Percentiles rank a stretch among this genome's conserved stretches.
Conservation (phyloP, 805 yeast species). For the Millerozyma acaciae region DNA sequence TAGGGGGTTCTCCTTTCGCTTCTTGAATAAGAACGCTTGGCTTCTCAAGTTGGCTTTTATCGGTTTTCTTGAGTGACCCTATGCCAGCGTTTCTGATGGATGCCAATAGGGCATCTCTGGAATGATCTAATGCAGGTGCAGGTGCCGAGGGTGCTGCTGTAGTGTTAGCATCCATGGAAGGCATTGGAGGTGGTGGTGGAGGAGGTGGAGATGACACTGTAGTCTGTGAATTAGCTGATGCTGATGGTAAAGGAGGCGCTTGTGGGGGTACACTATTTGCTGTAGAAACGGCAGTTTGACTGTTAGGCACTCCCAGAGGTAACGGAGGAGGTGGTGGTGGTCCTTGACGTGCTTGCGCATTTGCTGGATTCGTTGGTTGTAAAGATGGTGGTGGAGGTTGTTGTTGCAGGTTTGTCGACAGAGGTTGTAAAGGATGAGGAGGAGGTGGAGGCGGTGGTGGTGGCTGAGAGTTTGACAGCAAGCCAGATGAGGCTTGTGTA, state of each 20-base stretch:
- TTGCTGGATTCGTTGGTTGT: not conserved
- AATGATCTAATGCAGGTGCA: slow-evolving; percentile 38
- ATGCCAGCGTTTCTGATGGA: slow-evolving; percentile 82
- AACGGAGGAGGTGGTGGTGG: slow-evolving; percentile 21
- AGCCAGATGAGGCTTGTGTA: not conserved
- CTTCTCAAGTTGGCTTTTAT: slow-evolving; percentile 75
- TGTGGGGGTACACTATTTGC: slow-evolving; percentile 24
- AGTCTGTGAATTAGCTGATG: slow-evolving; percentile 15
- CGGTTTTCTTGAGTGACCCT: slow-evolving; percentile 67
- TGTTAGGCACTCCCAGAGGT: no score
- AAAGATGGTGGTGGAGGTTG: slow-evolving; percentile 19
- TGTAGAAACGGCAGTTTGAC: slow-evolving; percentile 6
- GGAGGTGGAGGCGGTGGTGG: slow-evolving; percentile 28
- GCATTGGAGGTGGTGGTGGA: slow-evolving; percentile 27
- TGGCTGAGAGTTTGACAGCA: slow-evolving; percentile 15
- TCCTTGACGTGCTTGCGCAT: not conserved
- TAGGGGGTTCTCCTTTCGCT: slow-evolving; percentile 58
- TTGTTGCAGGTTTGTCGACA: not conserved
- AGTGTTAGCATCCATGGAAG: slow-evolving; percentile 4
- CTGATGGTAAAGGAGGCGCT: slow-evolving; percentile 17
- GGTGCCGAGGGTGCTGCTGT: slow-evolving; percentile 14
- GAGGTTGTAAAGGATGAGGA: not conserved
- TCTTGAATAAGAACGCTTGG: slow-evolving; percentile 73
- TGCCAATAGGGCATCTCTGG: slow-evolving; percentile 78
- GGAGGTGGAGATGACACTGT: slow-evolving; percentile 43